Base-by-base conservation (phyloP, 495 filamentous ascomycete species). In the Penicillium pulvis region DNA sequence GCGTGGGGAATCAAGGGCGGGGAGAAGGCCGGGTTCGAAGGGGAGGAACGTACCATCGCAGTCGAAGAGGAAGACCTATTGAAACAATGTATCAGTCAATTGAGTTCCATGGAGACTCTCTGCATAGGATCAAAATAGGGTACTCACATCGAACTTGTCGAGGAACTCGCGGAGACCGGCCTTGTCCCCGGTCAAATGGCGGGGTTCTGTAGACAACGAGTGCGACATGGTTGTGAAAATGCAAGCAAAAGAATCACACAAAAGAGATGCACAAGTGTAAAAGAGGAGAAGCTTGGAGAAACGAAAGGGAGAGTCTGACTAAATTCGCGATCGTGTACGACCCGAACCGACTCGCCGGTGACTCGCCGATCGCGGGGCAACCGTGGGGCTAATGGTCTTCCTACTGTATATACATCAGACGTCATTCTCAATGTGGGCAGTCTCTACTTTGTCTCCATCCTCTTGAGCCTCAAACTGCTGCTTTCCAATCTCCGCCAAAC, bases 61-160 rank as follows among this genome's bases (percentile, higher is more conserved):
- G 70, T 98, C 94, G 63, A 98, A 91, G 8, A 98, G 78, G 69
- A 98, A 98, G 30, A 90, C 85, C 93, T 98, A 64, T 16, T 50
- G 7, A 23, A 19, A 14, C 6, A 41, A 9, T n/a, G 2, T 17
- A 33, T 61, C 17, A 62, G 46, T 56, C 43, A 58, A 49, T 47
- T 12, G 24, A 26, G 20, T 51, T 7, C 31, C 23, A 52, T 23
- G 10, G 6, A 14, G n/a, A 9, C n/a, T 3, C 17, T 20, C 11
- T 9, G 26, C 6, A 19, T 11, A 2, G 12, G 10, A 26, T 31
- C 20, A 16, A 46, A 6, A 10, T 55, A n/a, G 35, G 12, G 31
- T 51, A 84, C 92, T 66, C 69, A 97, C 93, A 78, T 98, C 95
- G 64, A 97, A 98, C 63, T 84, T 85, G 67, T 89, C 88, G 58